phyloP scores from a whole-genome alignment of 805 yeast species.

The Lipomyces chichibuensis region DNA sequence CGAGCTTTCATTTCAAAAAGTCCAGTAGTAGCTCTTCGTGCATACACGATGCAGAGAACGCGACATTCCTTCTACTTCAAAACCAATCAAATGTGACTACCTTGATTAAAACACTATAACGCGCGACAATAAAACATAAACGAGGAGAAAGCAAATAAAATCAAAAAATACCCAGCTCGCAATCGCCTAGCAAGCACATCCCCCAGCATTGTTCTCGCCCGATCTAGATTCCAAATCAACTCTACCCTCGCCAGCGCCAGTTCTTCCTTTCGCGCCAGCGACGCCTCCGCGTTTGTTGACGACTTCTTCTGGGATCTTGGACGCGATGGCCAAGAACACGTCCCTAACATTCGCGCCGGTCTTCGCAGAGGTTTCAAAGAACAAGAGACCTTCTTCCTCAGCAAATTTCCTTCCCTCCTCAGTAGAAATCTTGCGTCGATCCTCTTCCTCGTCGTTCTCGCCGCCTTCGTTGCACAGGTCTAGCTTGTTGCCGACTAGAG shows the following conservation, averaged over 20 bases:
- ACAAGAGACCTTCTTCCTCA: slow-evolving; percentile 84
- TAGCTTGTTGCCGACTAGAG: slow-evolving; percentile 89
- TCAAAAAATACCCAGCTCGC: not conserved
- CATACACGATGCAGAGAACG: not conserved
- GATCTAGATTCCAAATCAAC: slow-evolving; percentile 32
- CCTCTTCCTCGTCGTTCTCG: slow-evolving; percentile 40
- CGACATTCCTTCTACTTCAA: not conserved
- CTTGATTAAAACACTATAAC: not conserved
- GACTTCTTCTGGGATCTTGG: slow-evolving; percentile 68
- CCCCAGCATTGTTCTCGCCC: slow-evolving; percentile 25
- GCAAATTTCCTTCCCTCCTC: slow-evolving; percentile 89
- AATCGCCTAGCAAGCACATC: slow-evolving; percentile 32
- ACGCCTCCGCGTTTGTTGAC: slow-evolving; percentile 35
- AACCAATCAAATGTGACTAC: not conserved
- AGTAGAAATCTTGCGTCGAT: slow-evolving; percentile 68
- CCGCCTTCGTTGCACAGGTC: slow-evolving; percentile 62
- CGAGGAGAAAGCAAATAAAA: not conserved
- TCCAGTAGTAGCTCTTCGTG: not conserved
- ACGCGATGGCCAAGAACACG: slow-evolving; percentile 87
- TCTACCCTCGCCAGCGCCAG: slow-evolving; percentile 34
- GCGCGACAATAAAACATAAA: not conserved
- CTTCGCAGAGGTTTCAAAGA: slow-evolving; percentile 95
- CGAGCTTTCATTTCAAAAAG: not conserved
- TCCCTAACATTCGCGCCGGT: slow-evolving; percentile 86
- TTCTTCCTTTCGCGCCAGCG: slow-evolving; percentile 28